Percentiles rank a stretch among this genome's conserved stretches.
These are phyloP conservation scores for Ogataea zsoltii DNA, from an alignment of 805 yeast species.

Conservation along the genomic window DNA sequence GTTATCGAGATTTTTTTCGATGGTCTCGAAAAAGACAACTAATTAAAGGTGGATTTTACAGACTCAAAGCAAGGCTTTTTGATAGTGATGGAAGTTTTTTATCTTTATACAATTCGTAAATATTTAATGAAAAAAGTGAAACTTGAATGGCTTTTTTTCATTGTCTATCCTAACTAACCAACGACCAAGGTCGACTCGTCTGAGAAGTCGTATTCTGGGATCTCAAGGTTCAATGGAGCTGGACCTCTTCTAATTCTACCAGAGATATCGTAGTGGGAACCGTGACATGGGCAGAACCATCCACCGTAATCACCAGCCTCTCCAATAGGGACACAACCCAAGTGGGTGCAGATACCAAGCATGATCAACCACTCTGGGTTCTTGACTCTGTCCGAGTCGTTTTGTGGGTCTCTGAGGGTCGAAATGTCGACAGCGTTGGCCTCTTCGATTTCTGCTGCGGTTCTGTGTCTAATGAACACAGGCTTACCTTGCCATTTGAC, in stretches of 20 bases:
- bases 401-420: constrained; percentile 89
- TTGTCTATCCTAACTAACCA: constrained; percentile 75
- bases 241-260: constrained; percentile 99
- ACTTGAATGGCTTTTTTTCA: constrained; percentile 5
- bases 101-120: constrained; percentile 16
- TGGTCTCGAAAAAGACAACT: background rate
- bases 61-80: too few relatives aligned
- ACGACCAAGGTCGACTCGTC: constrained; percentile 77
- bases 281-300: constrained; percentile 99
- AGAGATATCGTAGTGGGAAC: constrained; percentile 99
- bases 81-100: constrained; percentile 6
- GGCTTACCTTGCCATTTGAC: constrained; percentile 99
- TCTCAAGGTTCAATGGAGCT: constrained; percentile 97
- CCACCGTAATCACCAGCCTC: constrained; percentile 99
- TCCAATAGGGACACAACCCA: constrained; percentile 99
- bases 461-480: constrained; percentile 98
- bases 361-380: constrained; percentile 98
- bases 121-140: constrained; percentile 11
- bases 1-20: background rate
- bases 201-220: constrained; percentile 84
- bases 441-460: constrained; percentile 87
- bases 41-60: background rate
- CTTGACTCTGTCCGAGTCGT: constrained; percentile 89
- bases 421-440: constrained; percentile 82
- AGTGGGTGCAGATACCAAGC: constrained; percentile 99